Evolutionary conservation across 2,329 filamentous ascomycete species (phyloP).

Genomic region (Aureobasidium sp.): DNA sequence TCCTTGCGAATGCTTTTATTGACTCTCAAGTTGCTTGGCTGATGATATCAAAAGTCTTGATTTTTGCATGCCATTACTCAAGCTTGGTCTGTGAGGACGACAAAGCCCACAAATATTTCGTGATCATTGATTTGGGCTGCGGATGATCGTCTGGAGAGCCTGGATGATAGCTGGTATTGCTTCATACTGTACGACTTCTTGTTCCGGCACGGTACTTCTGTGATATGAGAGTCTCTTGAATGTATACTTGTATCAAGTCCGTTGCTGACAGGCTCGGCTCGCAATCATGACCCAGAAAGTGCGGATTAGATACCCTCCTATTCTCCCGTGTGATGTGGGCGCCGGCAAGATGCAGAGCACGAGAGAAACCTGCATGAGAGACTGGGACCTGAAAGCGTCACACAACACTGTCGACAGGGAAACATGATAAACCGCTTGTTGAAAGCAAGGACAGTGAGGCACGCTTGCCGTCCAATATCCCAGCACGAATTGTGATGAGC

Average conservation of each 20-base stretch:
- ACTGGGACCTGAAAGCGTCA: background rate
- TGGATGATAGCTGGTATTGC: background rate
- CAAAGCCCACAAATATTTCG: background rate
- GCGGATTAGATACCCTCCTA: background rate
- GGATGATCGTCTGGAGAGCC: conserved; percentile 10
- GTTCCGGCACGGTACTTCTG: background rate
- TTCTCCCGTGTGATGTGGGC: background rate
- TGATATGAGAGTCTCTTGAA: background rate
- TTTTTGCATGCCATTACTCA: background rate
- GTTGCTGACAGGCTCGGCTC: background rate
- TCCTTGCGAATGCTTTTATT: background rate
- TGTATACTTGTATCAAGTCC: conserved; percentile 6
- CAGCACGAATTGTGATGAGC: conserved; percentile 5
- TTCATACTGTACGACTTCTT: background rate
- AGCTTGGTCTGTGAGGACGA: background rate
- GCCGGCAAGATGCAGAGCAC: background rate
- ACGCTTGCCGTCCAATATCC: background rate
- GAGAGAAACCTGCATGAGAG: background rate
- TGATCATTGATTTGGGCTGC: conserved; percentile 1
- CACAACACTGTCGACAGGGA: conserved; percentile 3
- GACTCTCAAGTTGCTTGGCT: background rate
- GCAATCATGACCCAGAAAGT: background rate
- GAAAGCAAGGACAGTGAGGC: background rate
- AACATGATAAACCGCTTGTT: background rate
- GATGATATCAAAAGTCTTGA: background rate